Evolutionary conservation across 2,329 filamentous ascomycete species (phyloP), one percentile per base, ranked within the genome.

Genomic region (Colletotrichum aenigma): DNA sequence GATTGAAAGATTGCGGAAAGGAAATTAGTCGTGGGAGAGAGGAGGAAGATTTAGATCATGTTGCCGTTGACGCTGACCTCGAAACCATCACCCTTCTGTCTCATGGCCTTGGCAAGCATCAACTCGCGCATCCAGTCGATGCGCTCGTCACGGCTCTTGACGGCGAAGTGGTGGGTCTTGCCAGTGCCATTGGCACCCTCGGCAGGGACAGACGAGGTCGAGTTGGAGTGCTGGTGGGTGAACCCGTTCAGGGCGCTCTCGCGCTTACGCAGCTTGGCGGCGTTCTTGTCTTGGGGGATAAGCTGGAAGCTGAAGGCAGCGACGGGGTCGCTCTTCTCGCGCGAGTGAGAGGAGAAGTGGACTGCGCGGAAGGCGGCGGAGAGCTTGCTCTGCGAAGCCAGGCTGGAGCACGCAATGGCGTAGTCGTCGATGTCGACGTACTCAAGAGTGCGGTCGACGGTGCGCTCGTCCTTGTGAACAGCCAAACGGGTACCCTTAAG

Each of bases 51-150:
- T 24, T 36, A 94, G 81, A 94, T 93, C 91, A 93, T 93, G 85
- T 92, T 93, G 60, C 95, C 95, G 82, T 96, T 96, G 78, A 96
- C 92, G 81, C 92, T 94, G 80, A 97, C 92, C 85, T 96, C 94
- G 80, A 94, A 96, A 21, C 95, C 95, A 79, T 95, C 93, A 62
- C 91, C 93, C 89, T 96, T 97, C 85, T 95, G 94, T 88, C 93
- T 94, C 82, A 95, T 87, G 21, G 95, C 95, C 87, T 97, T 97
- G 70, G 95, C 95, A 61, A 97, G 91, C 95, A 97, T 97, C 76
- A 97, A 87, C 89, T 97, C 95, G 70, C 95, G 90, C 95, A 97
- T 97, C 97, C 97, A 99, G 83, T 98, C 96, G 81, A 98, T 98
- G 77, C 96, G 91, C 83, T 98, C 95, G 82, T 98, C 95, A 16